Percentiles rank a stretch among this genome's conserved stretches.
Conservation (phyloP, 2,329 filamentous ascomycete species). For the Malbranchea cinnamomea region DNA sequence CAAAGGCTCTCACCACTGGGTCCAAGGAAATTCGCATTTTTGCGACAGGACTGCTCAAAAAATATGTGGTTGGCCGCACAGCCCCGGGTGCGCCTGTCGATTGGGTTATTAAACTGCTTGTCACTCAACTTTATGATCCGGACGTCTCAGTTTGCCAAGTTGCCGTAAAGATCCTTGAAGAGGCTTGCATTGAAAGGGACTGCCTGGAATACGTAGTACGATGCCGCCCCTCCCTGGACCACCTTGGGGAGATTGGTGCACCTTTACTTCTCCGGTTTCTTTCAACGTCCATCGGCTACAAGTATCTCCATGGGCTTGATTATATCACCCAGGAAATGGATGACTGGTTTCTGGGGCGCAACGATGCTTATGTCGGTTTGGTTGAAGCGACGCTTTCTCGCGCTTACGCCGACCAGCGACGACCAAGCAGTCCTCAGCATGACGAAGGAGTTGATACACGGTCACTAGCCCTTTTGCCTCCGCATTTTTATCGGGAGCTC, state of each 20-base stretch:
- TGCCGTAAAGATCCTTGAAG: constrained; percentile 91
- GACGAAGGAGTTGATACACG: constrained; percentile 45
- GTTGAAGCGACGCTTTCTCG: constrained; percentile 92
- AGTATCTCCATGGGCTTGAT: constrained; percentile 90
- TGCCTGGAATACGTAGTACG: constrained; percentile 94
- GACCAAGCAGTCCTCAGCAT: constrained; percentile 35
- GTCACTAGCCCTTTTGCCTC: constrained; percentile 54
- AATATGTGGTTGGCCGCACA: constrained; percentile 55
- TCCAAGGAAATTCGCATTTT: constrained; percentile 85
- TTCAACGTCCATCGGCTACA: constrained; percentile 91
- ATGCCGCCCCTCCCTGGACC: constrained; percentile 84
- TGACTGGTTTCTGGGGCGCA: constrained; percentile 95
- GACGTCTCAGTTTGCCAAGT: constrained; percentile 94
- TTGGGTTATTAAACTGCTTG: constrained; percentile 92
- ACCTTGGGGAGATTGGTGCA: constrained; percentile 90
- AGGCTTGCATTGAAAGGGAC: constrained; percentile 83
- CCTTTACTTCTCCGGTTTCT: constrained; percentile 83
- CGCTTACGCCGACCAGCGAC: constrained; percentile 48
- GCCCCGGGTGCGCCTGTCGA: constrained; percentile 39
- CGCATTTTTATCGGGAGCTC: constrained; percentile 92
- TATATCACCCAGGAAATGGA: constrained; percentile 99
- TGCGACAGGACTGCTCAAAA: constrained; percentile 70
- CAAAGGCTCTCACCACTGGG: constrained; percentile 82
- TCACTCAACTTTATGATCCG: constrained; percentile 95
- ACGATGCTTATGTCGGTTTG: constrained; percentile 86